Evolutionary conservation across 192 early-diverging fungal species (phyloP).

Genomic region (Coemansia sp.): DNA sequence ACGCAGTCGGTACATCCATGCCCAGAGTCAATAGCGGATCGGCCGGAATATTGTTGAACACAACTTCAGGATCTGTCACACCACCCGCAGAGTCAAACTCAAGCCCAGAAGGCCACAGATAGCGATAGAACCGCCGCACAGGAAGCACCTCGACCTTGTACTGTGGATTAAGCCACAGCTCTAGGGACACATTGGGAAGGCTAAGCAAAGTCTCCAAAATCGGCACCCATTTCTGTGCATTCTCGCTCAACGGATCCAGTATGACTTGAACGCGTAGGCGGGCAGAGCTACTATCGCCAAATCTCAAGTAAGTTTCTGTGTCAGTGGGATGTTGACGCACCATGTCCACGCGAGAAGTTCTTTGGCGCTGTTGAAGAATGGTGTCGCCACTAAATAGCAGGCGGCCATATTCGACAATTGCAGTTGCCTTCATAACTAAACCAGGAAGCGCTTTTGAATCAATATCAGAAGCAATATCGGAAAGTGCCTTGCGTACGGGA

Average conservation of each 20-base stretch:
- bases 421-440: slow-evolving; percentile 17
- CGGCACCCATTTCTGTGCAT: slow-evolving; percentile 74
- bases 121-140: slow-evolving; percentile 87
- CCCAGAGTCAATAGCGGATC: slow-evolving; percentile 84
- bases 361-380: slow-evolving; percentile 18
- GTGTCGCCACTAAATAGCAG: slow-evolving; percentile 11
- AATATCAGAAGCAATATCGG: slow-evolving; percentile 1
- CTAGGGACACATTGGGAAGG: slow-evolving; percentile 63
- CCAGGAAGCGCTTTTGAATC: not conserved
- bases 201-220: slow-evolving; percentile 68
- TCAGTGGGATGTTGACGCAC: not conserved
- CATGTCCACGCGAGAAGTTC: slow-evolving; percentile 2
- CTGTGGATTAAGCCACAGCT: slow-evolving; percentile 68
- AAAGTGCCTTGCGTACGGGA: slow-evolving; percentile 22
- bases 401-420: slow-evolving; percentile 28
- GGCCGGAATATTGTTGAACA: slow-evolving; percentile 72
- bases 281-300: slow-evolving; percentile 15
- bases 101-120: slow-evolving; percentile 65
- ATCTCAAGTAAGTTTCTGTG: slow-evolving; percentile 4
- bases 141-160: slow-evolving; percentile 63
- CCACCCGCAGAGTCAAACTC: slow-evolving; percentile 59
- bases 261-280: slow-evolving; percentile 54
- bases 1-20: slow-evolving; percentile 83
- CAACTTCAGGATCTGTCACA: slow-evolving; percentile 54
- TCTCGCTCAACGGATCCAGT: slow-evolving; percentile 77